Percentiles rank a stretch among this genome's conserved stretches.
These are phyloP conservation scores for Ananas comosus DNA, from an alignment of 176 grass and related monocot species.

Conservation along the genomic window DNA sequence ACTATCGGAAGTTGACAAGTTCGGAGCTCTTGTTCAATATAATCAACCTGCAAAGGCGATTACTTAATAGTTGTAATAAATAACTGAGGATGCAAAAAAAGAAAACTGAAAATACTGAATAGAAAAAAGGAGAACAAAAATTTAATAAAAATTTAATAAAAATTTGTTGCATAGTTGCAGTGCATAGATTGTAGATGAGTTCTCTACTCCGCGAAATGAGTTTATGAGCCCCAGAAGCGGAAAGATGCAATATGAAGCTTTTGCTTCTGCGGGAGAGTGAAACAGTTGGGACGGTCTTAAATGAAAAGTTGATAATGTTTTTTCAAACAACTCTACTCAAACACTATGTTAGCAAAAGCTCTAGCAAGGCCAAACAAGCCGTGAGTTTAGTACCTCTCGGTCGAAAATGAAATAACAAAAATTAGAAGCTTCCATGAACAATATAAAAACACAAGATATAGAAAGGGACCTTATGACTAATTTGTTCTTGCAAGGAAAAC, in stretches of 20 bases:
- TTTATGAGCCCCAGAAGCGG: too few species aligned
- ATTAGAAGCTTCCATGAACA: conserved; percentile 6
- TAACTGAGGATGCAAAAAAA: background rate
- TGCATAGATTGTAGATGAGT: too few species aligned
- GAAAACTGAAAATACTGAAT: background rate
- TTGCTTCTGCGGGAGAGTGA: too few species aligned
- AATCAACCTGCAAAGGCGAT: conserved; percentile 49
- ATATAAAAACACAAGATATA: background rate
- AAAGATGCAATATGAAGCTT: too few species aligned
- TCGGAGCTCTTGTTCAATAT: conserved; percentile 59
- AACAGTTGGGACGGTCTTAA: too few species aligned
- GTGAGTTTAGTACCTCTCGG: background rate
- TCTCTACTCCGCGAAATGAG: too few species aligned
- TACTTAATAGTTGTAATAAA: background rate
- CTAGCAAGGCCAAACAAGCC: background rate
- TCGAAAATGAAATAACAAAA: background rate
- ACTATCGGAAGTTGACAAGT: conserved; percentile 38
- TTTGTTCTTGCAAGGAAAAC: conserved; percentile 83
- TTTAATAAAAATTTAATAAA: background rate
- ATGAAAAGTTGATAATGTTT: too few species aligned
- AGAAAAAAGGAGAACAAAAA: background rate
- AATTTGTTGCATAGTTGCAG: background rate
- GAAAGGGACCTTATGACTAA: conserved; percentile 59
- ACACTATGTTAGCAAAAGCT: background rate
- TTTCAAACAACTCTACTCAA: too few species aligned